Evolutionary conservation across 1,139 yeast species (phyloP), one percentile per base, ranked within the genome.

Genomic region (Geotrichum macrosporum): DNA sequence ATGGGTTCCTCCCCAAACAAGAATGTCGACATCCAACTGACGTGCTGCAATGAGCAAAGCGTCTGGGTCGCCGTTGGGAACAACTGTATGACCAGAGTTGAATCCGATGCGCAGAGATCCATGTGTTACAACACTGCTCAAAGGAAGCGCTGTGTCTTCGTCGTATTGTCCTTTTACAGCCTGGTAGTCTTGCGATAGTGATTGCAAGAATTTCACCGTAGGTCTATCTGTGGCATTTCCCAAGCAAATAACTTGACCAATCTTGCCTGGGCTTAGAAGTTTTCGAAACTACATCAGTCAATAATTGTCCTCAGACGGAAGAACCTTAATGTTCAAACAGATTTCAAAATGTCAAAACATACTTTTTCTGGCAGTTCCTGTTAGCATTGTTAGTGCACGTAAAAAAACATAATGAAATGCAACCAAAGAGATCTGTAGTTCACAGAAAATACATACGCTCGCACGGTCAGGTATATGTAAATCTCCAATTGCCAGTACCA

Each of bases 1-100:
- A 63, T 87, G 95, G 1, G 95, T 82, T 0, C 96, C 95, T n/a
- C 97, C 97, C 86, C 94, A 87, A n/a, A 92, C 73, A 57, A 92
- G 71, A 8, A 92, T 76, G 65, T 92, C 97, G 39, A 86, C 97
- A 62, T 89, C 95, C 72, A 89, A 72, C 66, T 88, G 92, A 52
- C 98, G 74, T 0, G 98, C 96, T 51, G 85, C 75, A 1, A 84
- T 78, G 57, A 86, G 72, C 50, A 92, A 71, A 38, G 94, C 81
- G 58, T 89, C 77, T 2, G 96, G 95, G 60, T 92, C 98, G 39
- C 80, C 79, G 53, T 80, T 78, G 1, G 98, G 98, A 9, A 89
- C 81, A 2, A 88, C 73, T 30, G 84, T 83, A 63, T 79, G 83
- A 8, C 97, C 96, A 57, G 85, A 83, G 5, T 92, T 81, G 56